Evolutionary conservation across 352 stramenopile species (phyloP).

Genomic region (Saprolegnia diclina): DNA sequence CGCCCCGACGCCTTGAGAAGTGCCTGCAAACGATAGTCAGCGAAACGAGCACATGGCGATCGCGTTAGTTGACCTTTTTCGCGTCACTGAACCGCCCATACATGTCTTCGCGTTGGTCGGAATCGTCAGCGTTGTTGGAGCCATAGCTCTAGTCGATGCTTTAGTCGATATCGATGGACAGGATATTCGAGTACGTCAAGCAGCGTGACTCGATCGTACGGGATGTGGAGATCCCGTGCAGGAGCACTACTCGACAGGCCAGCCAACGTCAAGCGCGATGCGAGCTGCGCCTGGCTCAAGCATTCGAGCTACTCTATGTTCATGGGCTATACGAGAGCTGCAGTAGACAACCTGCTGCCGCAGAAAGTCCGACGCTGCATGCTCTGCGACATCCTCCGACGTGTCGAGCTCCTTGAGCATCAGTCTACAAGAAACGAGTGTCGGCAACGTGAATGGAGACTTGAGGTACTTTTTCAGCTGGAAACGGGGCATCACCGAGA

Average conservation of each 20-base stretch:
- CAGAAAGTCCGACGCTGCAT: conserved; percentile 57
- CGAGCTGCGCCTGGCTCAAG: conserved; percentile 61
- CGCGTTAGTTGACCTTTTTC: neutral
- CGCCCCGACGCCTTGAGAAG: conserved; percentile 59
- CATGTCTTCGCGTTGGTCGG: conserved; percentile 17
- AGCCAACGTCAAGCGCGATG: conserved; percentile 51
- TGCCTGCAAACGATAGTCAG: conserved; percentile 46
- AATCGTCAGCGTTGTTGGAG: conserved; percentile 9
- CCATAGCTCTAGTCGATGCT: neutral
- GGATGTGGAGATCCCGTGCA: conserved; percentile 9
- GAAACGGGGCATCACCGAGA: conserved; percentile 64
- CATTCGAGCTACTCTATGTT: conserved; percentile 33
- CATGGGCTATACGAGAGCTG: neutral
- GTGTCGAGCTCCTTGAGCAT: conserved; percentile 41
- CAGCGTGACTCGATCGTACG: conserved; percentile 14
- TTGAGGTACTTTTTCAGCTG: conserved; percentile 55
- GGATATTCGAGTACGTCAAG: conserved; percentile 13
- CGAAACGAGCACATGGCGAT: conserved; percentile 19
- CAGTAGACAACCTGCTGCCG: conserved; percentile 40
- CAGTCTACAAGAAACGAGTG: conserved; percentile 34
- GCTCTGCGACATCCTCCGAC: conserved; percentile 31
- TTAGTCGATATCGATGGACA: neutral
- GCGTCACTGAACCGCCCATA: conserved; percentile 13
- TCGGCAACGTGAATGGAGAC: neutral
- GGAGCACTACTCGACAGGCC: neutral